Conservation (phyloP, 805 yeast species). For the Kluyveromyces starmeri region DNA sequence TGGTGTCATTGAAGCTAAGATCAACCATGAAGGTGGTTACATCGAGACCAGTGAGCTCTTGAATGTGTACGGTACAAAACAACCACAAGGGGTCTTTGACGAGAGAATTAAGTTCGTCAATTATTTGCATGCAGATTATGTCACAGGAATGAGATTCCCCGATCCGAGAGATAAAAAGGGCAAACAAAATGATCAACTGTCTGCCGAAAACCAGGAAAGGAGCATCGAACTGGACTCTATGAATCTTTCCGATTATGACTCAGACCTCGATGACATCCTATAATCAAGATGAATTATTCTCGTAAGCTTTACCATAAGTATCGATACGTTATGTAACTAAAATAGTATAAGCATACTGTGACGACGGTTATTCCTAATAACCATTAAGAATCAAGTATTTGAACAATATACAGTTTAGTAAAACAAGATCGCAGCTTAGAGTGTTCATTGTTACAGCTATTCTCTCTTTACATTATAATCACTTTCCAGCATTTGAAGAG, state of each 20-base stretch:
- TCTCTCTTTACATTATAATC: too few relatives aligned
- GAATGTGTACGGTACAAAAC: slow-evolving; percentile 79
- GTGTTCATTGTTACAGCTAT: too few relatives aligned
- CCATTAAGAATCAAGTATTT: too few relatives aligned
- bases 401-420: too few relatives aligned
- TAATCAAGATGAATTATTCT: too few relatives aligned
- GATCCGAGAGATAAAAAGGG: slow-evolving; percentile 23
- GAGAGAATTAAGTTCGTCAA: slow-evolving; percentile 91
- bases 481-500: too few relatives aligned
- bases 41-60: slow-evolving; percentile 83
- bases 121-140: slow-evolving; percentile 81
- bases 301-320: too few relatives aligned
- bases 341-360: neutral
- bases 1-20: slow-evolving; percentile 91
- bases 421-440: too few relatives aligned
- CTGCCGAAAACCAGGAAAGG: slow-evolving; percentile 15
- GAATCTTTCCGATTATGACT: slow-evolving; percentile 29
- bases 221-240: slow-evolving; percentile 22
- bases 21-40: slow-evolving; percentile 82
- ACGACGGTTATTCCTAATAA: too few relatives aligned
- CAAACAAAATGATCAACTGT: slow-evolving; percentile 11
- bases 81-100: slow-evolving; percentile 82
- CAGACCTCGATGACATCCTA: slow-evolving; percentile 10
- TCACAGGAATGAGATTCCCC: slow-evolving; percentile 92
- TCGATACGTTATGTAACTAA: too few relatives aligned